Percentiles rank a stretch among this genome's conserved stretches.
phyloP scores from a whole-genome alignment of 2,329 filamentous ascomycete genomes.

The Tricladium varicosporioides region DNA sequence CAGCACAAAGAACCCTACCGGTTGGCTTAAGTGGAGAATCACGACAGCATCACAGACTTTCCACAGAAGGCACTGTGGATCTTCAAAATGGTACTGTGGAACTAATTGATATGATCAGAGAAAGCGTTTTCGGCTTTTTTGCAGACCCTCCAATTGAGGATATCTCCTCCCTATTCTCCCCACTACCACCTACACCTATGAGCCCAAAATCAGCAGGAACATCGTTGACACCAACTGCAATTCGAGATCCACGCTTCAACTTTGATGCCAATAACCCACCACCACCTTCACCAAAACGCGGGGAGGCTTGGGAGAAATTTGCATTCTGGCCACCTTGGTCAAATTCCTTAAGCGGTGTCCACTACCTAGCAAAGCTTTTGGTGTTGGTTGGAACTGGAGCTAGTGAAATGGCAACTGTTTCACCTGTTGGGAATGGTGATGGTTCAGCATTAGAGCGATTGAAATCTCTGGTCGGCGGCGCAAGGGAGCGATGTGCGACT shows the following conservation, averaged over 20 bases:
- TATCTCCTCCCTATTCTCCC: slow-evolving; percentile 82
- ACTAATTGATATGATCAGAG: slow-evolving; percentile 78
- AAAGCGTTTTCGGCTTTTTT: slow-evolving; percentile 79
- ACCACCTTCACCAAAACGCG: slow-evolving; percentile 71
- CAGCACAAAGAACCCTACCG: slow-evolving; percentile 76
- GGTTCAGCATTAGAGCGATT: slow-evolving; percentile 67
- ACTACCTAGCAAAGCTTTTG: slow-evolving; percentile 83
- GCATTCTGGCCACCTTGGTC: slow-evolving; percentile 95
- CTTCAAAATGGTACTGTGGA: slow-evolving; percentile 78
- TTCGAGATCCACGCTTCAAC: slow-evolving; percentile 72
- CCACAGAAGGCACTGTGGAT: slow-evolving; percentile 65
- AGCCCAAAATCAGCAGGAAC: slow-evolving; percentile 57
- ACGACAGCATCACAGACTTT: slow-evolving; percentile 75
- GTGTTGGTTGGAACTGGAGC: slow-evolving; percentile 81
- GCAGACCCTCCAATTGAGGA: slow-evolving; percentile 87
- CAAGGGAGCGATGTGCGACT: slow-evolving; percentile 80
- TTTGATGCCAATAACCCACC: slow-evolving; percentile 77
- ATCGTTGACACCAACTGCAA: slow-evolving; percentile 49
- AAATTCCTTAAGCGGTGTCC: slow-evolving; percentile 87
- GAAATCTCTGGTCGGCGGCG: slow-evolving; percentile 69
- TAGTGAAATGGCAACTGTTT: slow-evolving; percentile 77
- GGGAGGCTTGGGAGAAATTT: slow-evolving; percentile 88
- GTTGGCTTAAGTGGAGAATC: slow-evolving; percentile 80
- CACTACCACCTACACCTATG: slow-evolving; percentile 66
- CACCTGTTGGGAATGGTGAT: slow-evolving; percentile 58